Evolutionary conservation across 306 rosid genomes (phyloP), one percentile per base, ranked within the genome.

Genomic region (Inga laurina): DNA sequence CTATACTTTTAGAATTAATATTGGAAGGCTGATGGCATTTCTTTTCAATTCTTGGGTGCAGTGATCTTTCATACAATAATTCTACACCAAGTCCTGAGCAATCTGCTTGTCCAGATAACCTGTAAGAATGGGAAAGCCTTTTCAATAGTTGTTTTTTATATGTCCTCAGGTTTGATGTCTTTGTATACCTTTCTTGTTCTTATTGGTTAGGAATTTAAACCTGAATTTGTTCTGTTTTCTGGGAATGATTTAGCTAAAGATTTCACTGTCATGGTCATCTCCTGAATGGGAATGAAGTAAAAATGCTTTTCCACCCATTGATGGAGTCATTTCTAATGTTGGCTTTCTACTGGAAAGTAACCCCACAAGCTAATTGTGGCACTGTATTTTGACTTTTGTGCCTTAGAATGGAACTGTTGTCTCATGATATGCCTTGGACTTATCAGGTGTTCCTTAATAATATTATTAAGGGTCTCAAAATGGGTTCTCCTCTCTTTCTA

Each of bases 41-140:
- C n/a, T 72, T 82, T 72, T 24, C 71, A 14, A 64, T 87, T 68
- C 54, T 86, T 82, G 76, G 74, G 34, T 85, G 85, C 91, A 95
- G 99, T 73, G 98, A 95, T 86, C 96, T 95, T 86, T 93, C 99
- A 5, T 95, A 90, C 93, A 95, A 95, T 90, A 93, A 93, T 89
- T 84, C 93, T 80, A 84, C 89, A 3, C 93, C 87, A 89, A 92
- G 91, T 82, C 93, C 90, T 64, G 91, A 75, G 65, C 79, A 82
- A 66, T 62, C 81, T 66, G 82, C 92, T 84, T 95, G 99, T 86
- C 85, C 66, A 70, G 89, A 85, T 8, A 37, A 89, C 88, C 56
- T 86, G 99, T 93, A 51, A 84, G 93, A 73, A 70, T 30, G 34
- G 64, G 2, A 37, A 74, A 76, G 39, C 68, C 72, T 74, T 34